Base-by-base conservation (phyloP, 1,284 basidiomycete species). In the Pyrrhoderma lamaoense region DNA sequence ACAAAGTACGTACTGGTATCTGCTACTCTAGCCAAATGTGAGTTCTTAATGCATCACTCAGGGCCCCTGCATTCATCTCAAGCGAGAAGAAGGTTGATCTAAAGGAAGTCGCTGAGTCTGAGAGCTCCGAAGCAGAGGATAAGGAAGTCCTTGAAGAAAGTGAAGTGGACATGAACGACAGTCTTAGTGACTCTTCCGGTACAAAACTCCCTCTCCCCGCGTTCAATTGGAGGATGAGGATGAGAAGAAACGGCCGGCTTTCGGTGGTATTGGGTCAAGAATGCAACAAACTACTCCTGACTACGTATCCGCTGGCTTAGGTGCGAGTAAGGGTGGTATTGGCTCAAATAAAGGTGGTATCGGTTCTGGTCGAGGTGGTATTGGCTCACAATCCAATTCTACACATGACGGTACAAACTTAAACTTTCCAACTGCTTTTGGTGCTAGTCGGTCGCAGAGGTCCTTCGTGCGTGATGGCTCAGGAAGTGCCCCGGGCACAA, bases 1-100 rank as follows among this genome's bases (percentile, higher is more conserved):
- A 77, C 88, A 42, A 90, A 87, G 72, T 70, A 55, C 55, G 67
- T 66, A 21, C 21, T 40, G 42, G 39, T 38, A 42, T 42, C 42
- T 19, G 23, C 39, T 36, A 21, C 4, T 36, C 11, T 34, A 8
- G 14, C 45, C 5, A 40, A 52, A 22, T 42, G 52, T 40, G 49
- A 54, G 48, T 50, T 16, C 45, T 56, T 38, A 46, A 37, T 54
- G n/a, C 49, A 38, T 3, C 42, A 22, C 22, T 53, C 16, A 71
- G 68, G 59, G 87, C 87, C 2, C 89, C 89, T 13, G 73, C 82
- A 0, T 93, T 93, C 62, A 77, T 87, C 14, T 74, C 82, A 1
- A 70, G 76, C 18, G 73, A 75, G 49, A 73, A 75, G 59, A 75
- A 75, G 60, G 74, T 77, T 36, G 69, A 74, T 38, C 55, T 75